phyloP scores from a whole-genome alignment of 2,329 filamentous ascomycete genomes.

The Nannizzia gypsea region DNA sequence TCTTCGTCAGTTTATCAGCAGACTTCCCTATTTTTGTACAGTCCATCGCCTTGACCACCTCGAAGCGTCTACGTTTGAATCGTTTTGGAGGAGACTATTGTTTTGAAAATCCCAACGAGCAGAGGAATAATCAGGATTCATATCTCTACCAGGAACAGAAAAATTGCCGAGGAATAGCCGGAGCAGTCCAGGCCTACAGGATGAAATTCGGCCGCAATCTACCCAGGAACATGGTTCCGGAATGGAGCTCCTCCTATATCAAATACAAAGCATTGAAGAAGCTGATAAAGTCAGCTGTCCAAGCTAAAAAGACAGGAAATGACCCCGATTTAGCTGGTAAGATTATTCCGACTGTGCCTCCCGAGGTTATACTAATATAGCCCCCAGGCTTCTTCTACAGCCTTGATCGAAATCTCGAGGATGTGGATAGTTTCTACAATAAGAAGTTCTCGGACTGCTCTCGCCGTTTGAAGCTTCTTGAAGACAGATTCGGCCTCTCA shows the following conservation, averaged over 20 bases:
- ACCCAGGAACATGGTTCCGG: conserved; percentile 39
- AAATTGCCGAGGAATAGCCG: background rate
- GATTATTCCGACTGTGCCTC: conserved; percentile 34
- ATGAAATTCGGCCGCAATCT: conserved; percentile 44
- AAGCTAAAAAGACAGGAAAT: conserved; percentile 55
- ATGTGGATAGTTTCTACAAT: conserved; percentile 94
- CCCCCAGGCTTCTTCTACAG: conserved; percentile 93
- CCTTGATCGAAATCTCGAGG: conserved; percentile 91
- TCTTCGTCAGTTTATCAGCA: background rate
- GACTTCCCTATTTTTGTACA: background rate
- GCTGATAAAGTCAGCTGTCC: conserved; percentile 69
- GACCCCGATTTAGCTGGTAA: conserved; percentile 84
- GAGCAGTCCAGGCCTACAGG: conserved; percentile 9
- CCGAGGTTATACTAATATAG: conserved; percentile 16
- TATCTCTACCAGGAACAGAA: background rate
- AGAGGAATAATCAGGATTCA: background rate
- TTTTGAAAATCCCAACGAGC: too few species aligned
- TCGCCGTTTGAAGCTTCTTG: conserved; percentile 70
- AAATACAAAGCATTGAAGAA: conserved; percentile 62
- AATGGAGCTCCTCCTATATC: conserved; percentile 41
- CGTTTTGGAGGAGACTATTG: background rate
- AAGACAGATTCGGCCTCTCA: conserved; percentile 72
- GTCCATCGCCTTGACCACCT: background rate
- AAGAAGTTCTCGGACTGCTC: conserved; percentile 81
- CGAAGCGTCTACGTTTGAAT: background rate